phyloP scores from a whole-genome alignment of 2,329 filamentous ascomycete species.

The Fusarium lyarnte region DNA sequence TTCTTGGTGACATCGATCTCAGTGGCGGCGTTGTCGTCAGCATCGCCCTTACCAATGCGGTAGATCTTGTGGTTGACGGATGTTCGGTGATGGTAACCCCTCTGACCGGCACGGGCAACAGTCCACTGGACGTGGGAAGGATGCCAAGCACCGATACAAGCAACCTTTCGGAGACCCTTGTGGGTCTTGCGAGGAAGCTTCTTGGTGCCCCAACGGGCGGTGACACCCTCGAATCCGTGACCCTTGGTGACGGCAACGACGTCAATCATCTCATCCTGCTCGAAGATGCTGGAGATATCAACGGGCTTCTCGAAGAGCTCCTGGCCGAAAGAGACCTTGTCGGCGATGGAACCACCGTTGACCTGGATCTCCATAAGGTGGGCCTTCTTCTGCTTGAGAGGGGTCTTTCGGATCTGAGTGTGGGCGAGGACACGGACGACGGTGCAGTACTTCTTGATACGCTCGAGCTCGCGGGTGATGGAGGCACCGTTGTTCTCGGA shows the following conservation, averaged over 20 bases:
- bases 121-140: conserved; percentile 99
- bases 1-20: conserved; percentile 99
- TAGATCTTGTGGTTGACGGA: conserved; percentile 99
- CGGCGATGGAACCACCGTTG: conserved; percentile 94
- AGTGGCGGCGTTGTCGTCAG: conserved; percentile 92
- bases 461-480: conserved; percentile 97
- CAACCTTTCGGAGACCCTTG: conserved; percentile 99
- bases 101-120: conserved; percentile 99
- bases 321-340: conserved; percentile 97
- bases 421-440: conserved; percentile 99
- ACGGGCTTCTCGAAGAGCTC: conserved; percentile 99
- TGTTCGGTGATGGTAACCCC: conserved; percentile 99
- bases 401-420: conserved; percentile 99
- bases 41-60: conserved; percentile 92
- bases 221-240: conserved; percentile 98
- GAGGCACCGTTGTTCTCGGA: conserved; percentile 89
- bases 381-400: conserved; percentile 99
- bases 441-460: conserved; percentile 99
- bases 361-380: conserved; percentile 99
- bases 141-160: conserved; percentile 99
- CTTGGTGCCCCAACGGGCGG: conserved; percentile 98
- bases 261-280: conserved; percentile 99
- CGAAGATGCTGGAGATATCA: conserved; percentile 91
- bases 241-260: conserved; percentile 99
- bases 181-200: conserved; percentile 99